Evolutionary conservation across 805 yeast species (phyloP), one percentile per base, ranked within the genome.

Genomic region (Schwanniomyces polymorphus): DNA sequence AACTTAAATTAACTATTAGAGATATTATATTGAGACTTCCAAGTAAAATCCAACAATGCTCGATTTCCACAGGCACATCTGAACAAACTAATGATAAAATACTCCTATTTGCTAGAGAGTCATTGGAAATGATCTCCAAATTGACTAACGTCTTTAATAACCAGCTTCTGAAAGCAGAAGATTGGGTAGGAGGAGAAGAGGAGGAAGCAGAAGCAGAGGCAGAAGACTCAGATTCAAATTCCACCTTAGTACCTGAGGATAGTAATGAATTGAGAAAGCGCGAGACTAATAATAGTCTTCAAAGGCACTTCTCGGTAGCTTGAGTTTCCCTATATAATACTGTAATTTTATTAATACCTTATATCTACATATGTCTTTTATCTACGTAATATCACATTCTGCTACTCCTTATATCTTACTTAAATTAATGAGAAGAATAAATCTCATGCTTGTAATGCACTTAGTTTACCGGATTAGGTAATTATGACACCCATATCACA

Each of bases 61-160:
- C 61, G 4, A 40, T 47, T 16, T 42, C 56, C 8, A 51, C 47
- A 33, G 46, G 48, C 14, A 40, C 59, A 5, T 44, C 56, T 7
- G 52, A 50, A 34, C 68, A 64, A 31, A 56, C 68, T 25, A 68
- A 89, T 60, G 89, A 88, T 18, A 82, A 85, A 52, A 88, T 90
- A 1, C 68, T 94, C 23, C 78, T 87, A 5, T 74, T 92, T 50
- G 97, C 98, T 0, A 86, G 86, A 54, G 99, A 94, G 64, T 85
- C 97, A 0, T 70, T 92, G 41, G 94, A 87, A 38, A 88, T 91
- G 90, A 85, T 92, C 31, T 78, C 85, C 35, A 86, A 87, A 47
- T 85, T 92, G 16, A 90, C 91, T 53, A 78, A 78, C 43, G 91
- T 91, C 6, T 90, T 95, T 56, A 92, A 88, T 60, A 91, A 88